Percentiles rank a stretch among this genome's conserved stretches.
phyloP scores from a whole-genome alignment of 495 filamentous ascomycete species.

The Penicillium bovifimosum region DNA sequence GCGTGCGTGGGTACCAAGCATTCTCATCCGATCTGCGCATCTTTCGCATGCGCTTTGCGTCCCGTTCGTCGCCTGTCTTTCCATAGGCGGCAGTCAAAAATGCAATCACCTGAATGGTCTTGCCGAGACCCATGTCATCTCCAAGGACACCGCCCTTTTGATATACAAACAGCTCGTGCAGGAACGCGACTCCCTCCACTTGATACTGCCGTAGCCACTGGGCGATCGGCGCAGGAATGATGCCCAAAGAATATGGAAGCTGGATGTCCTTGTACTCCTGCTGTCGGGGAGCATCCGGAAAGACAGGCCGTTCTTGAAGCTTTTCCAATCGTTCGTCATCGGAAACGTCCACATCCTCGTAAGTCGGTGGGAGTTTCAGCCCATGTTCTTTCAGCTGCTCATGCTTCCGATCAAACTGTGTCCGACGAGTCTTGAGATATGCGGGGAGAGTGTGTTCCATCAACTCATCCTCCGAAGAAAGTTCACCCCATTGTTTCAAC shows the following conservation, averaged over 20 bases:
- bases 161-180: constrained; percentile 87
- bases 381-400: constrained; percentile 60
- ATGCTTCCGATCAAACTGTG: constrained; percentile 46
- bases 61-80: constrained; percentile 87
- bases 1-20: constrained; percentile 77
- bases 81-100: constrained; percentile 92
- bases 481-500: constrained; percentile 35
- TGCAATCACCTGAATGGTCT: constrained; percentile 94
- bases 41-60: constrained; percentile 87
- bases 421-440: constrained; percentile 50
- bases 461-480: constrained; percentile 48
- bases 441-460: constrained; percentile 55
- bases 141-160: constrained; percentile 88
- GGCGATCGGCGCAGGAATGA: constrained; percentile 86
- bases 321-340: constrained; percentile 66
- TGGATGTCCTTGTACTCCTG: constrained; percentile 69
- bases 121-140: constrained; percentile 97
- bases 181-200: constrained; percentile 74
- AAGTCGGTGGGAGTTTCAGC: constrained; percentile 72
- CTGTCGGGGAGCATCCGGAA: constrained; percentile 55
- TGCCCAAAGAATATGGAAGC: constrained; percentile 68
- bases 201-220: constrained; percentile 94
- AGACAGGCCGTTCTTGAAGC: constrained; percentile 63
- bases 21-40: constrained; percentile 53
- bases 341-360: constrained; percentile 78